phyloP scores from a whole-genome alignment of 2,329 filamentous ascomycete genomes.

The Cytospora piceicola region DNA sequence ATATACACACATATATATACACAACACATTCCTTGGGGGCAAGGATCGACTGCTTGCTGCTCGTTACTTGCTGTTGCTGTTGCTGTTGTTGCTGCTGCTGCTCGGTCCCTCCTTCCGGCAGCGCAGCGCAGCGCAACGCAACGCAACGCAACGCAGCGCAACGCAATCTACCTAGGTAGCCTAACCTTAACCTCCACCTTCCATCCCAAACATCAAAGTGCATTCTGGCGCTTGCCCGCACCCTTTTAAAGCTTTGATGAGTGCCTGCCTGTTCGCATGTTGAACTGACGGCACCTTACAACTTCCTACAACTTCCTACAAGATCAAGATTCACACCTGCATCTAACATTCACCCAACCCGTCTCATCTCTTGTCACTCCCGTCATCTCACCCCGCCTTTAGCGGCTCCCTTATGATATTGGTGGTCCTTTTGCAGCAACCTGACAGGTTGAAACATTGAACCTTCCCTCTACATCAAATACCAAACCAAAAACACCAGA shows the following conservation, averaged over 20 bases:
- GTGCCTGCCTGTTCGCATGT: not conserved
- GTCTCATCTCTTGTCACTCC: not conserved
- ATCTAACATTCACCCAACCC: conserved; percentile 4
- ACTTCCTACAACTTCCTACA: not conserved
- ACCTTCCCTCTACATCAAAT: conserved; percentile 9
- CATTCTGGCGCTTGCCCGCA: not conserved
- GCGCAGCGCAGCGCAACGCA: not conserved
- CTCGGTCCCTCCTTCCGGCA: not conserved
- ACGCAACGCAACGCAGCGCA: not conserved
- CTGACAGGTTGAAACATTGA: conserved; percentile 13
- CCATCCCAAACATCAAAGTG: not conserved
- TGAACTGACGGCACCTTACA: not conserved
- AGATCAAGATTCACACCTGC: conserved; percentile 1
- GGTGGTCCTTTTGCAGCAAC: conserved; percentile 14
- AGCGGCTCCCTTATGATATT: conserved; percentile 12
- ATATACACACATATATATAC: not conserved
- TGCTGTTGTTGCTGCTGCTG: not conserved
- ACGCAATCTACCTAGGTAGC: not conserved
- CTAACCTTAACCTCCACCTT: not conserved
- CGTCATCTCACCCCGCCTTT: conserved; percentile 16
- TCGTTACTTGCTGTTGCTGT: not conserved
- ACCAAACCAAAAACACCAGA: not conserved
- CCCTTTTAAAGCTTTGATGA: not conserved
- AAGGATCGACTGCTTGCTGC: not conserved
- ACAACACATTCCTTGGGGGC: conserved; percentile 1